Evolutionary conservation across 2,329 filamentous ascomycete genomes (phyloP).

Genomic region (Venturia effusa): DNA sequence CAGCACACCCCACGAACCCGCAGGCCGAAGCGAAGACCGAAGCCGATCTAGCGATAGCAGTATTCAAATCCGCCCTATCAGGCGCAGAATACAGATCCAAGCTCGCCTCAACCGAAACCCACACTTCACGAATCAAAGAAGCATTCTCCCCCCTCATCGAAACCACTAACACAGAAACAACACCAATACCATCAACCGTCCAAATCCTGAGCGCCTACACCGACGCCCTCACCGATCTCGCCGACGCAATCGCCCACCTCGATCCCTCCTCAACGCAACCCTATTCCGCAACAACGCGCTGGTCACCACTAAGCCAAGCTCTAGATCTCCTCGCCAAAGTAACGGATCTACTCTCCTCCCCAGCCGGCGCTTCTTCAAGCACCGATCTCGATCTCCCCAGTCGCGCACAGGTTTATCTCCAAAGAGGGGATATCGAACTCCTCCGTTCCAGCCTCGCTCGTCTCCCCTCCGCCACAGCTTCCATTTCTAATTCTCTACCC

Average conservation of each 20-base stretch:
- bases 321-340: conserved; percentile 1
- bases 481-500: not conserved
- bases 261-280: not conserved
- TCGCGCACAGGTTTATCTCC: conserved; percentile 4
- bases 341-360: not conserved
- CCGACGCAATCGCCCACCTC: conserved; percentile 33
- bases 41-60: conserved; percentile 43
- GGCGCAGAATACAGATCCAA: conserved; percentile 46
- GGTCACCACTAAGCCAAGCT: conserved; percentile 1
- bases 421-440: conserved; percentile 3
- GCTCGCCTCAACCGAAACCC: conserved; percentile 40
- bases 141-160: conserved; percentile 23
- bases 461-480: not conserved
- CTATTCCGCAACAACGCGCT: not conserved
- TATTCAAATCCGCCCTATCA: conserved; percentile 44
- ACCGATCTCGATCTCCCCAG: not conserved
- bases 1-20: conserved; percentile 27
- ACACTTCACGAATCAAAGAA: conserved; percentile 32
- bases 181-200: conserved; percentile 26
- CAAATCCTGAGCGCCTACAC: conserved; percentile 43
- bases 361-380: not conserved
- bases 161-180: conserved; percentile 7
- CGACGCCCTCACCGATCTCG: conserved; percentile 45
- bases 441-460: not conserved
- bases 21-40: conserved; percentile 31